Evolutionary conservation across 208 protist genomes (phyloP), one percentile per base, ranked within the genome.

Genomic region (Trypanosoma scelopori): DNA sequence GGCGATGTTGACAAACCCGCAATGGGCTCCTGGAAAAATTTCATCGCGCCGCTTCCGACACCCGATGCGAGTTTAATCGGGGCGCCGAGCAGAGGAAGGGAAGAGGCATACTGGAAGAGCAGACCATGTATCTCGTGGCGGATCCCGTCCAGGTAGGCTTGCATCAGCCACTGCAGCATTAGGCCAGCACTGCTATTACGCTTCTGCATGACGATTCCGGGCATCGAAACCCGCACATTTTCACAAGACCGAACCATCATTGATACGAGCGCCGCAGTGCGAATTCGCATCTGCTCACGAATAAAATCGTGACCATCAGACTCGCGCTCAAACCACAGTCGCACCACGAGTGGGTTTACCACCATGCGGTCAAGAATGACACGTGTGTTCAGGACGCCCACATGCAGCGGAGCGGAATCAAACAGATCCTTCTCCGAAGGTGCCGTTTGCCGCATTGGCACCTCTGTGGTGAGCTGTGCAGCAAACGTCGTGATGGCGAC

Each of bases 51-150:
- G 55, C 71, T 78, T 46, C 87, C 82, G 60, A 96, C 75, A 56
- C 84, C 81, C 20, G 81, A 85, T 48, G 86, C 74, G 45, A 96
- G 76, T 71, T 91, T 86, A 27, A 96, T 74, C 1, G 91, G 87
- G 0, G 83, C 87, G 5, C 91, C 91, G 39, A 96, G 79, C 39
- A 96, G 67, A 15, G 91, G 91, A 37, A 96, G 69, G 48, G 91
- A 96, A 15, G 83, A 82, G 32, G 91, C 91, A 74, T 94, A 96
- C 70, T 96, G 91, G 60, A 94, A 75, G 46, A 92, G 41, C 28
- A 96, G 57, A 2, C 80, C 91, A 27, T 77, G 68, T 25, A 93
- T 65, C 70, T 92, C 87, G 4, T 80, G 45, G 15, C 89, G 53
- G 51, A 94, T 66, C 1, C 69, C 75, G 47, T 90, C 82, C n/a